Evolutionary conservation across 225 moss, liverwort and hornwort species (phyloP), one percentile per base, ranked within the genome.

Genomic region (Thuidium tamariscinum): DNA sequence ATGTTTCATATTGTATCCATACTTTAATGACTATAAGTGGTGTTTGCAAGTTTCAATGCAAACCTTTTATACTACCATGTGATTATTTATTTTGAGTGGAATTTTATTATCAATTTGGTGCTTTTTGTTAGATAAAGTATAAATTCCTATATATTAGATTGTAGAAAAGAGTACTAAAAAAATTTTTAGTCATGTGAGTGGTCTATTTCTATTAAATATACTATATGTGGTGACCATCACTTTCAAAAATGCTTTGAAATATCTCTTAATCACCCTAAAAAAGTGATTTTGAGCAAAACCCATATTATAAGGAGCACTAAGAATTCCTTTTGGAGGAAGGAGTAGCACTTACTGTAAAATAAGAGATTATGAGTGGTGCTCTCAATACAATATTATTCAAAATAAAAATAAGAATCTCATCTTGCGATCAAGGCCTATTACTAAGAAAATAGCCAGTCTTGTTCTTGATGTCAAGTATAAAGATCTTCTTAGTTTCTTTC

Each of bases 261-360:
- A 25, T 68, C 4, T 41, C 25, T 68, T 41, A 1, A 68, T 22
- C 22, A 37, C 13, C 23, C 7, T 2, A 68, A 23, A 0, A 1
- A 37, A 68, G 22, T 39, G 6, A 37, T 68, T 68, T 25, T 68
- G 2, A 23, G 12, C 13, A 22, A 23, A 13, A 0, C 12, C 3
- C 4, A 0, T 7, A 67, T 2, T 67, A 22, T 0, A 67, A 37
- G 23, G 66, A 37, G 7, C 12, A 13, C 12, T 13, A 13, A 13
- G 2, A 68, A 39, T 39, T 39, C 23, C 3, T 12, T 13, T 13
- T 0, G 7, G 0, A 0, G 13, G 12, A 0, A 7, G 3, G 4
- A 23, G 4, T 23, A 67, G 9, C 22, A 22, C 0, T 22, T 23
- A 4, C 1, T 68, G 5, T 2, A 25, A 8, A 6, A 25, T 39